Evolutionary conservation across 148 eudicot genomes (phyloP).

Genomic region (Heliamphora exappendiculata): DNA sequence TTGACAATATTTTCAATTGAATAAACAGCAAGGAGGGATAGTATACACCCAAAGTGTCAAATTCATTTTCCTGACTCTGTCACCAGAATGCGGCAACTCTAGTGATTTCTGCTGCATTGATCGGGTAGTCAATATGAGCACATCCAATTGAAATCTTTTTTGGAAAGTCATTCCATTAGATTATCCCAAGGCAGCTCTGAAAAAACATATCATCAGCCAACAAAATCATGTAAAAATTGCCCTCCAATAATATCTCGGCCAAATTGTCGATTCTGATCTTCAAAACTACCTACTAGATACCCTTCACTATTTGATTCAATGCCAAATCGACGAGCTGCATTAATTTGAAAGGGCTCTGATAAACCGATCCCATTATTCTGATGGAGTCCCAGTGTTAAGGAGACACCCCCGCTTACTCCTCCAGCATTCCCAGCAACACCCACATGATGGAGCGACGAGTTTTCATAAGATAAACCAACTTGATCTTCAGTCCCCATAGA

Average conservation of each 20-base stretch:
- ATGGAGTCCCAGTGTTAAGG: constrained; percentile 48
- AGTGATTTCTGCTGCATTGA: not conserved
- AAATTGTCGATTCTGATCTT: constrained; percentile 29
- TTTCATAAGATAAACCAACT: constrained; percentile 22
- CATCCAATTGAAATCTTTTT: not conserved
- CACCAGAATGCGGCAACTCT: not conserved
- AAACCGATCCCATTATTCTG: constrained; percentile 33
- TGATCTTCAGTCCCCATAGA: constrained; percentile 16
- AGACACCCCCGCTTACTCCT: constrained; percentile 32
- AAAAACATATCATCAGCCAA: constrained; percentile 26
- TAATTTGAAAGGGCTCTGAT: constrained; percentile 33
- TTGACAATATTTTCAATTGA: not conserved
- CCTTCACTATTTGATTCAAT: constrained; percentile 28
- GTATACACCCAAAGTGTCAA: not conserved
- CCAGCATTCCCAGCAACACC: constrained; percentile 15
- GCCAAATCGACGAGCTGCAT: constrained; percentile 43
- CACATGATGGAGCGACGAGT: constrained; percentile 14
- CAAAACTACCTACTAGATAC: constrained; percentile 29
- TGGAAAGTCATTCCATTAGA: not conserved
- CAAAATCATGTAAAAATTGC: constrained; percentile 49
- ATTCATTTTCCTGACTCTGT: not conserved
- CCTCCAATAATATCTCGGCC: constrained; percentile 36
- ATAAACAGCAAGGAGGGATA: constrained; percentile 8
- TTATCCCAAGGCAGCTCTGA: not conserved
- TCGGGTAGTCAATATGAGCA: not conserved